Evolutionary conservation across 2,329 filamentous ascomycete species (phyloP).

Genomic region (Cercospora brassicicola): DNA sequence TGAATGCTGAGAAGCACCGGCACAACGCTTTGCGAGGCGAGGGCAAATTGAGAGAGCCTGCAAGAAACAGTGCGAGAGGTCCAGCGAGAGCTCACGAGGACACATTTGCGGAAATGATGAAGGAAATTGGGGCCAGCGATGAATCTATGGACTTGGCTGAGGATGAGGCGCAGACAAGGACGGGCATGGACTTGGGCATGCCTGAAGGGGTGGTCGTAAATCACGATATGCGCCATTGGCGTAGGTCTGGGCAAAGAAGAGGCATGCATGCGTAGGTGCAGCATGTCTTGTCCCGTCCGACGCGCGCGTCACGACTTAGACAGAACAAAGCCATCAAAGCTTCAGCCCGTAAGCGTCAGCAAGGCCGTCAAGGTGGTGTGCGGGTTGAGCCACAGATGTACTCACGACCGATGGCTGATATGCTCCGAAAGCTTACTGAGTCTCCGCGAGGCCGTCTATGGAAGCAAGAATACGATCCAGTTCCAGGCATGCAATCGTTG

Average conservation of each 20-base stretch:
- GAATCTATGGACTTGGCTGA: slow-evolving; percentile 41
- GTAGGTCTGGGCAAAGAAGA: slow-evolving; percentile 39
- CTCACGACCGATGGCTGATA: background rate
- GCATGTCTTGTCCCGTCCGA: background rate
- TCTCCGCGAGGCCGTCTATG: background rate
- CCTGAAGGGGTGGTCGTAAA: slow-evolving; percentile 55
- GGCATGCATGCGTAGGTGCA: slow-evolving; percentile 19
- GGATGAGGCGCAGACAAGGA: slow-evolving; percentile 30
- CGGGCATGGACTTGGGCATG: slow-evolving; percentile 35
- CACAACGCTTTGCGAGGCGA: slow-evolving; percentile 36
- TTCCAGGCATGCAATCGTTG: background rate
- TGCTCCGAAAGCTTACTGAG: background rate
- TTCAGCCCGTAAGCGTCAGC: background rate
- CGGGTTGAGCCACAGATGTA: background rate
- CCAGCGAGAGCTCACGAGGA: slow-evolving; percentile 47
- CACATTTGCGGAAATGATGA: slow-evolving; percentile 53
- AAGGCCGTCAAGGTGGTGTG: background rate
- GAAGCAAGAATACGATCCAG: background rate
- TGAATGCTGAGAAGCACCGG: slow-evolving; percentile 45
- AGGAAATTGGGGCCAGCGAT: slow-evolving; percentile 42
- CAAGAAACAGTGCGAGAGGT: slow-evolving; percentile 32
- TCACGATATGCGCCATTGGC: slow-evolving; percentile 61
- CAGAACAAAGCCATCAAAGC: background rate
- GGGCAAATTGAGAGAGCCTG: slow-evolving; percentile 29
- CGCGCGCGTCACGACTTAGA: background rate